Evolutionary conservation across 1,139 yeast species (phyloP), one percentile per base, ranked within the genome.

Genomic region (Sugiyamaella paludigena): DNA sequence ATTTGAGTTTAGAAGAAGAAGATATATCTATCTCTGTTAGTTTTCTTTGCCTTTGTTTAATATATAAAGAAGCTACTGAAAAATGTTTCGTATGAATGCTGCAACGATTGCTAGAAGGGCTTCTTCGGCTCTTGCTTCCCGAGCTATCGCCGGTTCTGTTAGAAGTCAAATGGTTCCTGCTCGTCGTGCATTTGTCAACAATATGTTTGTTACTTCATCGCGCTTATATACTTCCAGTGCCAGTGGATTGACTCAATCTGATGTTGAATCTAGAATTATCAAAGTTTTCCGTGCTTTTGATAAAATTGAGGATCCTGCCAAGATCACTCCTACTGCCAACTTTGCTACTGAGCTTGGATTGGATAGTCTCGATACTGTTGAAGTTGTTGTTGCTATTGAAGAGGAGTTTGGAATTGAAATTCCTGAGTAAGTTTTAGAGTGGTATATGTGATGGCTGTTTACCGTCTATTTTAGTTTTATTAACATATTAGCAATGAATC

Each of bases 361-460:
- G 60, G 96, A 88, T 71, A 84, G 92, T 30, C 79, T 88, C 64
- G 96, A 88, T 64, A 84, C 86, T 33, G 96, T 87, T 41, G 96
- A 88, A 68, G 91, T 87, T 37, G 79, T 88, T 37, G 87, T 88
- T 88, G 95, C 87, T 61, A 80, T 88, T 55, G 96, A 88, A 71
- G 95, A 85, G 56, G 77, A 73, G 57, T 73, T 73, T 59, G 68
- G 72, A 55, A 73, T 77, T 57, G 86, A 83, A 66, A 87, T 88
- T 66, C 94, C 95, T 42, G 96, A 88, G 64, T 61, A 61, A 49
- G 65, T 54, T 12, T 11, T 6, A 6, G 16, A 27, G 16, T n/a
- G 34, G 29, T n/a, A n/a, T n/a, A n/a, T n/a, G n/a, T n/a, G n/a
- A n/a, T n/a, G n/a, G n/a, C n/a, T n/a, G n/a, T n/a, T n/a, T n/a